Evolutionary conservation across 2,329 filamentous ascomycete species (phyloP).

Genomic region (Trichophyton mentagrophytes): DNA sequence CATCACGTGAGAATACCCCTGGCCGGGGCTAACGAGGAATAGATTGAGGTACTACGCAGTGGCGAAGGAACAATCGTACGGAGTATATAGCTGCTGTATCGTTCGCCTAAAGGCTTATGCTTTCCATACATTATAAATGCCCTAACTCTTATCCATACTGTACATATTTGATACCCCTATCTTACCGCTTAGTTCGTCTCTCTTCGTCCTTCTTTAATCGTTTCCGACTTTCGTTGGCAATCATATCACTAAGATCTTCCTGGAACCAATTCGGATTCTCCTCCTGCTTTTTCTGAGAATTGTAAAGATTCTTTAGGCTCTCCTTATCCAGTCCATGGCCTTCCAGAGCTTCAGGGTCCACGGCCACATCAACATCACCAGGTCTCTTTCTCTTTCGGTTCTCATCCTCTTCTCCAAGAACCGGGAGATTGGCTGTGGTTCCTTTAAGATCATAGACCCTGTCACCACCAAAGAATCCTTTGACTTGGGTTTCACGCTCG

Average conservation of each 20-base stretch:
- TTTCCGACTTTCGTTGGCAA: constrained; percentile 84
- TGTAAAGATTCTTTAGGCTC: constrained; percentile 66
- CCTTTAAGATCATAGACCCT: constrained; percentile 77
- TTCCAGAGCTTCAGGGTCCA: constrained; percentile 71
- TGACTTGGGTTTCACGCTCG: constrained; percentile 70
- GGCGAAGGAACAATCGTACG: no score
- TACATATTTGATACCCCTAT: neutral
- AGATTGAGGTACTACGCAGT: no score
- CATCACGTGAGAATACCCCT: neutral
- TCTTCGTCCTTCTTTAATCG: constrained; percentile 79
- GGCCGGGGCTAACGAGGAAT: no score
- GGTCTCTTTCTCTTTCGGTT: constrained; percentile 83
- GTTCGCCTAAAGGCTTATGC: neutral
- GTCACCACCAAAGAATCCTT: constrained; percentile 94
- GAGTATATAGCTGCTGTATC: no score
- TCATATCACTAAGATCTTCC: constrained; percentile 91
- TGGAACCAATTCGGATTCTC: constrained; percentile 61
- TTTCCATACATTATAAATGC: neutral
- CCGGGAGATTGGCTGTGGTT: constrained; percentile 47
- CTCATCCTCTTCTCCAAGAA: constrained; percentile 70
- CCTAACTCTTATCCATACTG: neutral
- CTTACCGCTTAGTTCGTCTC: constrained; percentile 47
- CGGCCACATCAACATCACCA: constrained; percentile 83
- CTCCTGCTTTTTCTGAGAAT: constrained; percentile 54
- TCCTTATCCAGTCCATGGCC: constrained; percentile 61